Evolutionary conservation across 2,329 filamentous ascomycete genomes (phyloP).

Genomic region (Cucurbitaria berberidis): DNA sequence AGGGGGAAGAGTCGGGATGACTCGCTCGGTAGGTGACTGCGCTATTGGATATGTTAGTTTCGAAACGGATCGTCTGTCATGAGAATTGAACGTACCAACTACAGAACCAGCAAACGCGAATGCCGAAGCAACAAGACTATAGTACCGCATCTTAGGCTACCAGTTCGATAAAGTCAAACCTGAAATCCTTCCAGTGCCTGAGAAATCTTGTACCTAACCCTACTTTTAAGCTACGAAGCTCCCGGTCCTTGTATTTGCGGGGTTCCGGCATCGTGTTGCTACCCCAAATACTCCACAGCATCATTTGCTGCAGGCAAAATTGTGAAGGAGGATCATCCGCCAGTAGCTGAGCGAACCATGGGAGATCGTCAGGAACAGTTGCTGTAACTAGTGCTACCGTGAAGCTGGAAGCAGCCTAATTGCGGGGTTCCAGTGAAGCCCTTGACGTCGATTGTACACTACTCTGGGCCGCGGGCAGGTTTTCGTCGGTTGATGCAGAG

Average conservation of each 20-base stretch:
- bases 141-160: background rate
- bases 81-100: background rate
- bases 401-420: background rate
- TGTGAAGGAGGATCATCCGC: background rate
- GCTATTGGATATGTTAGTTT: background rate
- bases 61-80: background rate
- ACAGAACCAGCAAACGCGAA: background rate
- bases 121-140: background rate
- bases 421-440: background rate
- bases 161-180: background rate
- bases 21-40: background rate
- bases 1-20: background rate
- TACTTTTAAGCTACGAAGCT: background rate
- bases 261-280: background rate
- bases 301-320: background rate
- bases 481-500: background rate
- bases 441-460: background rate
- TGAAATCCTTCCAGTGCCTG: background rate
- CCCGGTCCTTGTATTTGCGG: background rate
- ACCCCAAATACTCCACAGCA: background rate
- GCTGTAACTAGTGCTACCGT: no score
- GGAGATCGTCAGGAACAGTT: background rate
- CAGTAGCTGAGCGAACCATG: background rate
- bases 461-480: background rate
- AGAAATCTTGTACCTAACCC: background rate